Conservation (phyloP, 1,284 basidiomycete species). For the Ustilago nuda region DNA sequence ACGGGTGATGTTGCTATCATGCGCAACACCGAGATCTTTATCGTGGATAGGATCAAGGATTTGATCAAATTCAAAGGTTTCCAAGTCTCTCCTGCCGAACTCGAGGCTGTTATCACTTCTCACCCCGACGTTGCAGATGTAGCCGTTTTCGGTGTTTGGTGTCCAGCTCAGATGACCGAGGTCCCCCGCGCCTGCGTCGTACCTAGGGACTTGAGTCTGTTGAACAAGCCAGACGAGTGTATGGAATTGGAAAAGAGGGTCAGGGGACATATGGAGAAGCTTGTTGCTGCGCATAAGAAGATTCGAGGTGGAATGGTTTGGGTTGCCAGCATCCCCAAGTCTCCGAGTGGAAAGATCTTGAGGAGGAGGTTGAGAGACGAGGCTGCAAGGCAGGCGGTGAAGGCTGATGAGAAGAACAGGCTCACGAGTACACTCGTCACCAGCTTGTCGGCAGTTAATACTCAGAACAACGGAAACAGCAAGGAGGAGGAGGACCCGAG, state of each 20-base stretch:
- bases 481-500: slow-evolving; percentile 36
- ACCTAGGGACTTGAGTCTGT: slow-evolving; percentile 45
- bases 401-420: slow-evolving; percentile 35
- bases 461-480: slow-evolving; percentile 13
- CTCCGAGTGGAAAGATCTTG: slow-evolving; percentile 64
- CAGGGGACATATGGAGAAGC: slow-evolving; percentile 37
- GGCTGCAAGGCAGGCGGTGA: slow-evolving; percentile 31
- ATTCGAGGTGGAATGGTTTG: slow-evolving; percentile 67
- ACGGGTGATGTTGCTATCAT: slow-evolving; percentile 60
- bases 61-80: slow-evolving; percentile 60
- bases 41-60: slow-evolving; percentile 61
- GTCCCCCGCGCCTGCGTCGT: slow-evolving; percentile 68
- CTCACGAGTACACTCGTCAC: slow-evolving; percentile 31
- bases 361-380: slow-evolving; percentile 52
- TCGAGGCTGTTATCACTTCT: slow-evolving; percentile 49
- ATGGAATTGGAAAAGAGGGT: slow-evolving; percentile 52
- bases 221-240: slow-evolving; percentile 61
- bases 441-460: slow-evolving; percentile 7
- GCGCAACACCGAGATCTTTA: slow-evolving; percentile 57
- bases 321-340: slow-evolving; percentile 62
- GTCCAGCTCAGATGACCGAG: slow-evolving; percentile 46
- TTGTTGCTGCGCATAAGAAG: slow-evolving; percentile 69
- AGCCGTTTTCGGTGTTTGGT: slow-evolving; percentile 44
- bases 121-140: slow-evolving; percentile 54
- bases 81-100: slow-evolving; percentile 60